Percentiles rank a stretch among this genome's conserved stretches.
Conservation (phyloP, 2,329 filamentous ascomycete genomes). For the Macrophomina pseudophaseolina region DNA sequence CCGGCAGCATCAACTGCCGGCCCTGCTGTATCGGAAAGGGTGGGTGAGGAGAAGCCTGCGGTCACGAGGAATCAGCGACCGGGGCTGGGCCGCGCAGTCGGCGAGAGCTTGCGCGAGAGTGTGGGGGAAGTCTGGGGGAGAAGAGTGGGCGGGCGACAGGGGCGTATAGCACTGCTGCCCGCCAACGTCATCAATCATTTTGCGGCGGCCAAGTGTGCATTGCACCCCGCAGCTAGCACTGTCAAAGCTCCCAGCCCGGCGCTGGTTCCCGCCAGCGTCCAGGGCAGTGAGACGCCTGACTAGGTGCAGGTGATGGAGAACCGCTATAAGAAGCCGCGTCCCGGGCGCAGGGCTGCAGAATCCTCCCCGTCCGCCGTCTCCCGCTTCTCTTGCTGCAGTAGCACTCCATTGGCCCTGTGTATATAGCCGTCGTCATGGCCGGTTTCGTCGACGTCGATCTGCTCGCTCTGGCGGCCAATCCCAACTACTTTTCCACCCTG, state of each 20-base stretch:
- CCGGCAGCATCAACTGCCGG: not conserved
- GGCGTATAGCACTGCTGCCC: not conserved
- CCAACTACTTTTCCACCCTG: constrained; percentile 37
- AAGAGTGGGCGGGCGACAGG: not conserved
- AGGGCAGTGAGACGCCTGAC: not conserved
- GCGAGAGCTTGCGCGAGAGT: not conserved
- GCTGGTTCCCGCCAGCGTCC: not conserved
- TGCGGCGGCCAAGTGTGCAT: not conserved
- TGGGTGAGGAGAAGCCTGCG: not conserved
- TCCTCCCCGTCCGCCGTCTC: not conserved
- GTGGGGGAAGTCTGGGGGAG: constrained; percentile 11
- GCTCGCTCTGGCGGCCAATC: constrained; percentile 38
- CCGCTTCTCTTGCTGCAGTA: not conserved
- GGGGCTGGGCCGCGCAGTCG: not conserved
- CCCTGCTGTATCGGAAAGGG: not conserved
- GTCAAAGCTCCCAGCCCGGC: not conserved
- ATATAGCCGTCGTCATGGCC: constrained; percentile 22
- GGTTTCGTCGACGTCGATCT: constrained; percentile 38
- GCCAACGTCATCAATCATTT: constrained; percentile 6
- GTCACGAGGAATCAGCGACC: not conserved
- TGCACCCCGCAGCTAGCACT: not conserved
- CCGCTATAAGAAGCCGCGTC: constrained; percentile 21
- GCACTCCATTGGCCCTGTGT: constrained; percentile 9
- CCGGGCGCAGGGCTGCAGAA: not conserved
- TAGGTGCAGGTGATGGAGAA: not conserved